A percentile compares a stretch with the other conserved stretches of the same genome.
Evolutionary conservation across 2,329 filamentous ascomycete species (phyloP).

Genomic region (Fusarium hostae): DNA sequence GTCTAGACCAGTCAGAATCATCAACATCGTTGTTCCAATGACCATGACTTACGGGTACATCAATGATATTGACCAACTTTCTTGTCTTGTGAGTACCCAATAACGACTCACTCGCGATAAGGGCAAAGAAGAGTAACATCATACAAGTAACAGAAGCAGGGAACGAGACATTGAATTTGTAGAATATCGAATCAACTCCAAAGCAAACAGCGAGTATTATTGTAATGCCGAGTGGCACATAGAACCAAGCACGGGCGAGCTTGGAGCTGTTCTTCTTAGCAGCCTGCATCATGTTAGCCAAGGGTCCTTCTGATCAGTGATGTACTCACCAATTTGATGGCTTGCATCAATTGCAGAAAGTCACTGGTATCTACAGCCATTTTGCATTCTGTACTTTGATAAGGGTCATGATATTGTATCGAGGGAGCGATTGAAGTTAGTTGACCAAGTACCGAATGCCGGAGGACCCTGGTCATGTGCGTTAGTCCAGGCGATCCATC

Average conservation of each 20-base stretch:
- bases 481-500: slow-evolving; percentile 15
- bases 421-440: slow-evolving; percentile 6
- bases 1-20: slow-evolving; percentile 52
- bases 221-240: slow-evolving; percentile 59
- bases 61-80: slow-evolving; percentile 59
- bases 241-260: slow-evolving; percentile 57
- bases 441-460: slow-evolving; percentile 9
- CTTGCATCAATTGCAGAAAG: slow-evolving; percentile 31
- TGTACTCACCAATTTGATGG: slow-evolving; percentile 37
- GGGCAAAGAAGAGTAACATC: slow-evolving; percentile 62
- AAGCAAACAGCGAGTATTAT: slow-evolving; percentile 56
- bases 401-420: slow-evolving; percentile 4
- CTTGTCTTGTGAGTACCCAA: slow-evolving; percentile 62
- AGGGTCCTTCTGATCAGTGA: neutral
- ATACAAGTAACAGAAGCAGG: slow-evolving; percentile 70
- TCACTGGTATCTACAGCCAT: slow-evolving; percentile 32
- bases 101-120: slow-evolving; percentile 59
- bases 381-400: slow-evolving; percentile 2
- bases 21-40: neutral
- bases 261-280: slow-evolving; percentile 28
- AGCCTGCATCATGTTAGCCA: slow-evolving; percentile 31
- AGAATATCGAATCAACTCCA: slow-evolving; percentile 56
- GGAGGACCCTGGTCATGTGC: slow-evolving; percentile 22
- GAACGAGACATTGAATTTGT: slow-evolving; percentile 62
- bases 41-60: slow-evolving; percentile 60